These are phyloP conservation scores for Spergularia bocconei DNA, from an alignment of 148 eudicot genomes.

Conservation along the genomic window DNA sequence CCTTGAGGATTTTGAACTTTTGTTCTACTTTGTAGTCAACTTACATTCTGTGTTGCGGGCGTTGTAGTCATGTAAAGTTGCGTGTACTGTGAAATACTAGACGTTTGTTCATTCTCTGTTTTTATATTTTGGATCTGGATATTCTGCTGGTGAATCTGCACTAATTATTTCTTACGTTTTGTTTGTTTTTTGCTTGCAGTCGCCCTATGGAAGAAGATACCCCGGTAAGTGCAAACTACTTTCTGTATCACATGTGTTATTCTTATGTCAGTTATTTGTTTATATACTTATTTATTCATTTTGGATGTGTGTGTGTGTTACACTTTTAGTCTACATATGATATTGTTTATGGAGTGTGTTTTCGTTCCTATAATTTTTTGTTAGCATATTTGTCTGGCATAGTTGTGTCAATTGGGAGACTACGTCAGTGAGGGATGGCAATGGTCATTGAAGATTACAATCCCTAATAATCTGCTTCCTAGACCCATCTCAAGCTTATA, in stretches of 20 bases:
- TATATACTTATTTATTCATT: neutral
- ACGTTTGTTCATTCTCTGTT: neutral
- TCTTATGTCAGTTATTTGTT: neutral
- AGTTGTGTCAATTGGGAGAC: neutral
- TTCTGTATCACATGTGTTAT: neutral
- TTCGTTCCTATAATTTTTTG: neutral
- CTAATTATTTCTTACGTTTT: neutral
- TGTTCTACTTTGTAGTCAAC: neutral
- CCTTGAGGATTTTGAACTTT: neutral
- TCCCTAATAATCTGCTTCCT: neutral
- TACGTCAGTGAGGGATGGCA: neutral
- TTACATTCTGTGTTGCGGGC: neutral
- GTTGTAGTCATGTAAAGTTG: no score
- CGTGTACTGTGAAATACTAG: neutral
- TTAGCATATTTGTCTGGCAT: neutral
- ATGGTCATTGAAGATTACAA: neutral
- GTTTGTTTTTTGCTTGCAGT: slow-evolving; percentile 35
- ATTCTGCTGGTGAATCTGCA: neutral
- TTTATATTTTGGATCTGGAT: neutral
- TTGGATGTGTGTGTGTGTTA: neutral
- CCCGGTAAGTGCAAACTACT: slow-evolving; percentile 42
- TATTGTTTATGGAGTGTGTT: neutral
- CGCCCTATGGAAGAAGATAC: slow-evolving; percentile 83
- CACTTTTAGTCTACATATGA: neutral
- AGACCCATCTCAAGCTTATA: neutral